phyloP scores from a whole-genome alignment of 306 rosid species.

The Vigna nakashimae region DNA sequence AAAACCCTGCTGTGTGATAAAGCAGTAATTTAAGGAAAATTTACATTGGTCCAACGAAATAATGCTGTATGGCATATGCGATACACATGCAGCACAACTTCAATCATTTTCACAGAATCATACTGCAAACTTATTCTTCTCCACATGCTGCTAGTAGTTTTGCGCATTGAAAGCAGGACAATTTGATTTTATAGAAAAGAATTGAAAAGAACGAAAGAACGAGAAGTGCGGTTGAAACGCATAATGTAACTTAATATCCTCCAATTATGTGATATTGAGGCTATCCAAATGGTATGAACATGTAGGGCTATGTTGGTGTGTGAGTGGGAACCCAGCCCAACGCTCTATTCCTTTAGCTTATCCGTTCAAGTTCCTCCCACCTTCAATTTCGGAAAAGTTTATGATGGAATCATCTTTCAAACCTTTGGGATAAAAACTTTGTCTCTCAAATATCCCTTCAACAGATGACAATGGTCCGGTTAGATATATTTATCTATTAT shows the following conservation, averaged over 20 bases:
- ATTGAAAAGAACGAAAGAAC: conserved; percentile 43
- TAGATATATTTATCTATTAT: too few relatives aligned
- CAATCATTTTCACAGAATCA: conserved; percentile 50
- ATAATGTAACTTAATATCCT: conserved; percentile 29
- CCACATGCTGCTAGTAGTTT: conserved; percentile 28
- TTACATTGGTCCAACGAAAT: conserved; percentile 40
- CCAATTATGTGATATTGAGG: conserved; percentile 37
- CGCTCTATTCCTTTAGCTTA: conserved; percentile 21
- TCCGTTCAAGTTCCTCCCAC: conserved; percentile 38
- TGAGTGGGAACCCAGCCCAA: conserved; percentile 22
- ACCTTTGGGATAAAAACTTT: not conserved
- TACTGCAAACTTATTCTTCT: conserved; percentile 39
- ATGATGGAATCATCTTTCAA: not conserved
- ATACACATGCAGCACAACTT: conserved; percentile 29
- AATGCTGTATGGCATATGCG: conserved; percentile 48
- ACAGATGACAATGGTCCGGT: too few relatives aligned
- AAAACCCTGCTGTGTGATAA: conserved; percentile 1
- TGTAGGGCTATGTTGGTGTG: conserved; percentile 41
- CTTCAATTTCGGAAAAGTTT: conserved; percentile 20
- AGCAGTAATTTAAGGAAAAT: not conserved
- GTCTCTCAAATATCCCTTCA: not conserved
- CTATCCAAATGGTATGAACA: conserved; percentile 25
- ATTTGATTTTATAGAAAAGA: conserved; percentile 11
- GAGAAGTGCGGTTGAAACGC: conserved; percentile 38
- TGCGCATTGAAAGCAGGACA: not conserved